Percentiles rank a stretch among this genome's conserved stretches.
Evolutionary conservation across 345 rosid genomes (phyloP).

Genomic region (Eucalyptus guilfoylei): DNA sequence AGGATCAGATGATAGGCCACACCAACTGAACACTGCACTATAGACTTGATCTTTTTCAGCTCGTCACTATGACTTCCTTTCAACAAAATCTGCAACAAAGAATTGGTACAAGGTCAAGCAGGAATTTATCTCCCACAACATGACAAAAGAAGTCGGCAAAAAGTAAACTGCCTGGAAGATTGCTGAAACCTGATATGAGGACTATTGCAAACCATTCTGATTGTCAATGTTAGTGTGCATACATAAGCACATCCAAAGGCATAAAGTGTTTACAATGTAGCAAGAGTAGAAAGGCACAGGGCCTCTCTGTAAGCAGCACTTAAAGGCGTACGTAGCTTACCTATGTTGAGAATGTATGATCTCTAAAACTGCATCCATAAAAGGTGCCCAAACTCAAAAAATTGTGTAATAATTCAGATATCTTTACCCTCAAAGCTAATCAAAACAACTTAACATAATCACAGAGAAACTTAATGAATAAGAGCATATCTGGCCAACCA

Average conservation of each 20-base stretch:
- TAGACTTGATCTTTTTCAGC: conserved; percentile 76
- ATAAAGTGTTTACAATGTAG: background rate
- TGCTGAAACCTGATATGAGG: too few relatives aligned
- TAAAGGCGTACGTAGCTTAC: background rate
- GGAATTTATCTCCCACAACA: background rate
- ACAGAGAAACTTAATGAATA: background rate
- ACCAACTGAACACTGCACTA: conserved; percentile 52
- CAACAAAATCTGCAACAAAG: conserved; percentile 60
- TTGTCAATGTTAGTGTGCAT: too few relatives aligned
- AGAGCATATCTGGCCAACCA: background rate
- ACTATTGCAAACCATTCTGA: too few relatives aligned
- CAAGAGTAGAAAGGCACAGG: background rate
- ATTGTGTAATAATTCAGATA: background rate
- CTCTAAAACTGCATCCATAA: background rate
- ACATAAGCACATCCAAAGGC: too few relatives aligned
- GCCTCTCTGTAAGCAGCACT: background rate
- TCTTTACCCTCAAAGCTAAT: background rate
- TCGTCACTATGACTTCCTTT: conserved; percentile 78
- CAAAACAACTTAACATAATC: background rate
- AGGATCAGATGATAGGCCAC: conserved; percentile 80
- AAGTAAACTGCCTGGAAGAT: background rate
- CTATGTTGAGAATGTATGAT: background rate
- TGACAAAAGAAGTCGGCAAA: background rate
- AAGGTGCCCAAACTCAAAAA: background rate
- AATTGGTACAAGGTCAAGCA: background rate